Conservation (phyloP, 2,329 filamentous ascomycete species). For the Mycosphaerella sp. region DNA sequence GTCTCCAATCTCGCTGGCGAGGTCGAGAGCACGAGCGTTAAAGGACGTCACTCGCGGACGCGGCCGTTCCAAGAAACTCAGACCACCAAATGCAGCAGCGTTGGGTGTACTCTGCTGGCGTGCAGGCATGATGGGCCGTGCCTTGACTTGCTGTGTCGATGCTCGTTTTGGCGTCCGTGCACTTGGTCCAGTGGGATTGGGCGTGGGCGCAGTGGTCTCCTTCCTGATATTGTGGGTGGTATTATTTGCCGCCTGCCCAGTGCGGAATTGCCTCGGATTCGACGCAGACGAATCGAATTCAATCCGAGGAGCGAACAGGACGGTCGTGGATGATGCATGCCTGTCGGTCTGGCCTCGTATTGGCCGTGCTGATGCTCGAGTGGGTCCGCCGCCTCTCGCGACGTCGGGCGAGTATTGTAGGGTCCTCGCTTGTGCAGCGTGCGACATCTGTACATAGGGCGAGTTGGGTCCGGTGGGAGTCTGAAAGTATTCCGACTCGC, state of each 20-base stretch:
- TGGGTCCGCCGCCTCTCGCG: constrained; percentile 22
- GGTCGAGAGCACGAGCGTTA: constrained; percentile 55
- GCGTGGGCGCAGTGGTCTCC: constrained; percentile 24
- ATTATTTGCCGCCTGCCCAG: constrained; percentile 23
- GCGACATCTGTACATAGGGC: constrained; percentile 24
- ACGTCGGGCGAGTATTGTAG: constrained; percentile 24
- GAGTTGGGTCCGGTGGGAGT: constrained; percentile 33
- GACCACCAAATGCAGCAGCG: constrained; percentile 6
- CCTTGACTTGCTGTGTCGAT: constrained; percentile 33
- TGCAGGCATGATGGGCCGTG: constrained; percentile 52
- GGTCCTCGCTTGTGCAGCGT: constrained; percentile 21
- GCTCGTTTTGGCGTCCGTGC: constrained; percentile 34
- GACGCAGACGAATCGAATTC: constrained; percentile 33
- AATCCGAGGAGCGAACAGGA: constrained; percentile 66
- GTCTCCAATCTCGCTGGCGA: constrained; percentile 66
- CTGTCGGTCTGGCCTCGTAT: constrained; percentile 52
- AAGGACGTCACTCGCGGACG: constrained; percentile 54
- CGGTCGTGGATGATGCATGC: constrained; percentile 73
- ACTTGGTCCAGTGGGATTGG: constrained; percentile 20
- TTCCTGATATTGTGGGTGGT: constrained; percentile 31
- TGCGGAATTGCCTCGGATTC: constrained; percentile 25
- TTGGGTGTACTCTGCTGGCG: constrained; percentile 30
- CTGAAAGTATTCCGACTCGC: constrained; percentile 40
- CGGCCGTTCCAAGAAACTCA: constrained; percentile 27
- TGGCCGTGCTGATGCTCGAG: constrained; percentile 22